Conservation (phyloP, 2,329 filamentous ascomycete genomes). For the Aureobasidium sp. region DNA sequence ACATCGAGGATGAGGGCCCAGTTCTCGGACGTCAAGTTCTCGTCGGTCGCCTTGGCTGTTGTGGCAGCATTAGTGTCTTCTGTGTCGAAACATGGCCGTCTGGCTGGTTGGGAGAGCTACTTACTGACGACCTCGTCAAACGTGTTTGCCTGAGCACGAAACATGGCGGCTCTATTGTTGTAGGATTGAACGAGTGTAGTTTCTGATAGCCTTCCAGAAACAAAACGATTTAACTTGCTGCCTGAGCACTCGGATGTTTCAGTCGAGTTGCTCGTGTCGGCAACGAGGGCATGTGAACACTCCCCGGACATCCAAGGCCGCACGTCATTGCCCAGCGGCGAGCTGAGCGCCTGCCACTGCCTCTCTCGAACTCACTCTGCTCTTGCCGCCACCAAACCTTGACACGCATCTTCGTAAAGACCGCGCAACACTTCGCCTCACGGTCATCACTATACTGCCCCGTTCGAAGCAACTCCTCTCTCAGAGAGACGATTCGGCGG, state of each 20-base stretch:
- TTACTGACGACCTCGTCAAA: slow-evolving; percentile 64
- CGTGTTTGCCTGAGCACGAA: slow-evolving; percentile 42
- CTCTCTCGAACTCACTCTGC: neutral
- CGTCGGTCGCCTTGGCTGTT: slow-evolving; percentile 79
- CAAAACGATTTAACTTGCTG: neutral
- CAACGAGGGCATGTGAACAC: slow-evolving; percentile 2
- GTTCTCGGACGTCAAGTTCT: slow-evolving; percentile 84
- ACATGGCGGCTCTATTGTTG: slow-evolving; percentile 28
- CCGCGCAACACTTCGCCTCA: neutral
- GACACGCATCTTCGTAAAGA: neutral
- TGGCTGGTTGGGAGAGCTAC: slow-evolving; percentile 23
- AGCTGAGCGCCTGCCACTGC: neutral
- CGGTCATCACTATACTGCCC: neutral
- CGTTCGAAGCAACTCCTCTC: neutral
- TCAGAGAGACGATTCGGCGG: neutral
- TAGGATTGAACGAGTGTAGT: neutral
- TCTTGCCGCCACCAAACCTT: neutral
- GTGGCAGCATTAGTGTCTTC: neutral
- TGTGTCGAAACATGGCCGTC: neutral
- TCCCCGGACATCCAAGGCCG: neutral
- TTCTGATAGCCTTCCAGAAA: neutral
- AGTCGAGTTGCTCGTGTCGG: neutral
- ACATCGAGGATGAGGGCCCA: slow-evolving; percentile 59
- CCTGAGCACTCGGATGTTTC: slow-evolving; percentile 4
- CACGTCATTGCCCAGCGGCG: neutral